These are phyloP conservation scores for carrot (Daucus carota) DNA, from an alignment of 129 eudicot species.

Conservation along the genomic window DH1_v3.0 NC_030382.2:49761501-49762000, in stretches of 20 bases:
- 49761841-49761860: slow-evolving; percentile 24
- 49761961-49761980: neutral
- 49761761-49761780: slow-evolving; percentile 13
- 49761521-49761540: no score
- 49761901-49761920: slow-evolving; percentile 19
- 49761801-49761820: slow-evolving; percentile 28
- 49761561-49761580: no score
- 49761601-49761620: no score
- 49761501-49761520: no score
- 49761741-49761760: slow-evolving; percentile 21
- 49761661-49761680: no score
- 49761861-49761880: slow-evolving; percentile 22
- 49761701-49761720: no score
- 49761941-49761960: neutral
- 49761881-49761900: slow-evolving; percentile 28
- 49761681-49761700: no score
- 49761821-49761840: slow-evolving; percentile 26
- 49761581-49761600: no score
- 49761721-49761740: neutral
- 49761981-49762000: neutral
- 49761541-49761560: no score
- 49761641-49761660: no score
- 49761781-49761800: slow-evolving; percentile 23
- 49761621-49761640: no score
- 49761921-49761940: neutral